Evolutionary conservation across 345 rosid genomes (phyloP), one percentile per base, ranked within the genome.

Genomic region (Linum tenue): DNA sequence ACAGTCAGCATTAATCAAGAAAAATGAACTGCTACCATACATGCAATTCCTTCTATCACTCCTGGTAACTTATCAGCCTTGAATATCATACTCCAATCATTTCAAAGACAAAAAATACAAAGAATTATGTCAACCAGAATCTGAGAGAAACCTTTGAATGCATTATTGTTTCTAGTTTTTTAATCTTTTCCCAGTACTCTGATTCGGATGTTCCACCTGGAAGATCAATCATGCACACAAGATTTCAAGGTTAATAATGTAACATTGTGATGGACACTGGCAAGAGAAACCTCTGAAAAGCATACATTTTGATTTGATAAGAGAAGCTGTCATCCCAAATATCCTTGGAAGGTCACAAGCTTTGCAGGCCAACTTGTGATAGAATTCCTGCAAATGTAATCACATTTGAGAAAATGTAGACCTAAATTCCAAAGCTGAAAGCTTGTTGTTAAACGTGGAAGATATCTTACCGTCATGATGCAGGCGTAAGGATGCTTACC

Each of bases 301-400:
- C 68, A 17, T 71, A 90, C 97, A 91, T 73, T 90, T 90, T 17
- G 89, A 67, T 68, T 88, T 88, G 61, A 94, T 88, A 35, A 77
- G 99, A 60, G 97, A 94, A 41, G 97, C 97, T 38, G 96, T 94
- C 99, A 90, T 84, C 59, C 99, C 99, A 62, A 86, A 79, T 75
- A 94, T 85, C 78, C 90, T 75, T 1, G 99, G 99, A 73, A 88
- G 79, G 57, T 70, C 35, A 3, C 67, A 51, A 44, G 7, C 60
- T 70, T 76, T 76, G 60, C 76, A 73, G 15, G 35, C 36, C 14
- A 83, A 64, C 57, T 75, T 74, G 70, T 88, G 90, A 81, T 86
- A 94, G 69, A 86, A 94, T 67, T 94, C 97, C 99, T 94, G 82
- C 44, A 75, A 55, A 71, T 60, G 67, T 37, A 64, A 69, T 53